phyloP scores from a whole-genome alignment of 2,329 filamentous ascomycete species.

The Fusarium udum region DNA sequence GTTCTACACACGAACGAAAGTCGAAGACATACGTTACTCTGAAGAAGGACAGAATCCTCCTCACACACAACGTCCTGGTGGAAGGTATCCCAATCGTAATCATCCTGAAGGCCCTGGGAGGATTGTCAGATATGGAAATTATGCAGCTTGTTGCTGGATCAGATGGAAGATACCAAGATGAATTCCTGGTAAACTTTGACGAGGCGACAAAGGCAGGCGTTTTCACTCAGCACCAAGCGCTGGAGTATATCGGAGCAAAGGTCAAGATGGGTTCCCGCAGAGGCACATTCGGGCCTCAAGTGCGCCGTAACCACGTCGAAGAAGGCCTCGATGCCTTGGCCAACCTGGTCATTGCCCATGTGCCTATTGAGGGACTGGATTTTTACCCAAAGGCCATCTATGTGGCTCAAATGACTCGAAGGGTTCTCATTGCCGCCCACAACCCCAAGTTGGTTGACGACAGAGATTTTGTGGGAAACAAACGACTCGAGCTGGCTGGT shows the following conservation, averaged over 20 bases:
- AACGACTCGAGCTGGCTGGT: constrained; percentile 91
- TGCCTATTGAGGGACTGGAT: constrained; percentile 89
- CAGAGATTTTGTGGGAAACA: constrained; percentile 97
- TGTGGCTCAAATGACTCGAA: constrained; percentile 95
- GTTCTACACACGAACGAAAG: constrained; percentile 96
- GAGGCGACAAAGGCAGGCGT: constrained; percentile 85
- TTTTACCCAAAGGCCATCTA: constrained; percentile 98
- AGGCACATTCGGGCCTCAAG: constrained; percentile 62
- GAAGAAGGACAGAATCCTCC: constrained; percentile 90
- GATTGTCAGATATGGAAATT: constrained; percentile 95
- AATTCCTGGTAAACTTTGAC: constrained; percentile 95
- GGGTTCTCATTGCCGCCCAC: constrained; percentile 92
- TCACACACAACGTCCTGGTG: constrained; percentile 91
- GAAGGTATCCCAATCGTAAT: constrained; percentile 97
- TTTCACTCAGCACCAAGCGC: constrained; percentile 91
- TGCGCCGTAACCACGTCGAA: constrained; percentile 82
- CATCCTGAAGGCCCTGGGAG: constrained; percentile 89
- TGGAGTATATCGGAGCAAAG: constrained; percentile 88
- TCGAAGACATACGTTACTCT: constrained; percentile 96
- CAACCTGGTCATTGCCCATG: constrained; percentile 93
- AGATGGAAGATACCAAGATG: constrained; percentile 90
- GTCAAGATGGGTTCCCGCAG: constrained; percentile 86
- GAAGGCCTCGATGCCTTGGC: constrained; percentile 93
- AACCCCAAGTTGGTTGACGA: constrained; percentile 93
- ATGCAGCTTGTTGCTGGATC: constrained; percentile 88